phyloP scores from a whole-genome alignment of 345 rosid genomes.

The Clarkia xantiana region DNA sequence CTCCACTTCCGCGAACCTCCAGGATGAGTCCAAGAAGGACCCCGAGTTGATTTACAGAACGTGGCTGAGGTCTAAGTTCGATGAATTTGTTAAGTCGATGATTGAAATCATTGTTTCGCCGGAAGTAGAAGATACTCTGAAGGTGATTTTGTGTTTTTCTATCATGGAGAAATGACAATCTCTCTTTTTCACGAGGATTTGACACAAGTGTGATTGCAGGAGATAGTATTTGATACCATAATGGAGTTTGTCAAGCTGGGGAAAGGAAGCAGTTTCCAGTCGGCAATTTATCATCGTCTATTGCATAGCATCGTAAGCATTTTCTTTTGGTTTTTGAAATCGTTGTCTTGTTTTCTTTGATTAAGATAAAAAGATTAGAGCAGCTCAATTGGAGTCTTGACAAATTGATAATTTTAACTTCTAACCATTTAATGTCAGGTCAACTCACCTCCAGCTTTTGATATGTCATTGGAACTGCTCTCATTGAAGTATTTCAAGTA shows the following conservation, averaged over 20 bases:
- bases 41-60: conserved; percentile 45
- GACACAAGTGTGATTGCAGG: conserved; percentile 23
- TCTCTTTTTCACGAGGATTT: not conserved
- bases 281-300: conserved; percentile 52
- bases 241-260: conserved; percentile 75
- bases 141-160: conserved; percentile 17
- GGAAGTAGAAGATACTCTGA: conserved; percentile 37
- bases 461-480: conserved; percentile 35
- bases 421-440: conserved; percentile 26
- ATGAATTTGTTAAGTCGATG: conserved; percentile 45
- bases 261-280: conserved; percentile 55
- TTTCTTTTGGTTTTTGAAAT: not conserved
- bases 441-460: conserved; percentile 25
- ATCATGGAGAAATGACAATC: not conserved
- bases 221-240: conserved; percentile 56
- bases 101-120: conserved; percentile 30
- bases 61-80: conserved; percentile 80
- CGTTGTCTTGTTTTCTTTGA: not conserved
- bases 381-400: not conserved
- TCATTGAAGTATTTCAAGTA: conserved; percentile 59
- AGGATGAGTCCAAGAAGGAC: conserved; percentile 11
- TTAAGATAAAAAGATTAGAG: not conserved
- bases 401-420: not conserved
- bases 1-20: conserved; percentile 11
- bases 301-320: conserved; percentile 52